Evolutionary conservation across 23 red algal species (phyloP).

Genomic region (Gracilaria vermiculophylla): DNA sequence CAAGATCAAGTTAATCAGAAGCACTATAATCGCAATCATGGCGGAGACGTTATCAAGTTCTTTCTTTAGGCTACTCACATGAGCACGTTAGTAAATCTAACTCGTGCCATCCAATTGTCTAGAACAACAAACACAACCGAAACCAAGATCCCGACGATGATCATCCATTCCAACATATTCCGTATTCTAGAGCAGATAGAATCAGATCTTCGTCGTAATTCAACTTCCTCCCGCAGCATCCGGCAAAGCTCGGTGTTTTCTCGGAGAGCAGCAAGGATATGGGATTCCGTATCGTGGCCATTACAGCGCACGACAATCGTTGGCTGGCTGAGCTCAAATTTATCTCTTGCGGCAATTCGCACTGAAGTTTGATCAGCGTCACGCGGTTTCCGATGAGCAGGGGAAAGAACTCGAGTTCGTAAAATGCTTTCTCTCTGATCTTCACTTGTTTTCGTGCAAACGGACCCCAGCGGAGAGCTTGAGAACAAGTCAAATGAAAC

Average conservation of each 20-base stretch:
- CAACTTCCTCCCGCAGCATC: background rate
- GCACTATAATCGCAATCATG: too few relatives aligned
- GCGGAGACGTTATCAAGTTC: background rate
- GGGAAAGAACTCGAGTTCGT: background rate
- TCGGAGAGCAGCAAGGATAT: background rate
- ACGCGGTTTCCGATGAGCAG: background rate
- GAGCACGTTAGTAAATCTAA: background rate
- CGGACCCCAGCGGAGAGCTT: background rate
- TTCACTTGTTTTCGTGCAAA: background rate
- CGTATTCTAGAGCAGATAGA: background rate
- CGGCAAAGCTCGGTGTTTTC: conserved; percentile 6
- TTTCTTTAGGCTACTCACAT: background rate
- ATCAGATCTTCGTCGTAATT: background rate
- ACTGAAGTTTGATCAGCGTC: background rate
- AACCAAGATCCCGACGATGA: background rate
- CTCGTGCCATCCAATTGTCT: background rate
- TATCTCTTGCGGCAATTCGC: too few relatives aligned
- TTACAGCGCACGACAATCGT: background rate
- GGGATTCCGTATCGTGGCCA: background rate
- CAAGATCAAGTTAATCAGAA: too few relatives aligned
- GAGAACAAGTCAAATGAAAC: background rate
- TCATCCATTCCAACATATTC: background rate
- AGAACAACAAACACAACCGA: background rate
- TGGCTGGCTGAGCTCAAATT: background rate
- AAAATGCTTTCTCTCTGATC: background rate